Conservation (phyloP, 768 basidiomycete species). For the Paxillus ammoniavirescens region DNA sequence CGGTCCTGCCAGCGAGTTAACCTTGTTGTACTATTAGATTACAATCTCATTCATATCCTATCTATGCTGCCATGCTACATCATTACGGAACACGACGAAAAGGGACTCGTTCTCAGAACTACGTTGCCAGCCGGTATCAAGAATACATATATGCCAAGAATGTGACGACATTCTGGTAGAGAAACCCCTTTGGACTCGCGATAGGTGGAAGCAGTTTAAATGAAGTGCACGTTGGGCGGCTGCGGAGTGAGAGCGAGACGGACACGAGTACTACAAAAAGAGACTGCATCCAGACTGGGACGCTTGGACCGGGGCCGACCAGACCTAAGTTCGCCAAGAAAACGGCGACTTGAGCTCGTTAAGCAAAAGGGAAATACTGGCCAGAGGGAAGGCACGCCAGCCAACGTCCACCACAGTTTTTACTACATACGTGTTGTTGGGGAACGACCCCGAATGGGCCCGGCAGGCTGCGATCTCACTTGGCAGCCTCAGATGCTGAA, state of each 20-base stretch:
- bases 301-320: constrained; percentile 9
- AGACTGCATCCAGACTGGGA: constrained; percentile 1
- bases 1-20: constrained; percentile 11
- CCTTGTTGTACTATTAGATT: constrained; percentile 20
- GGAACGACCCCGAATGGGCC: too few species aligned
- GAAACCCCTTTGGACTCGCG: constrained; percentile 2
- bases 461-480: too few species aligned
- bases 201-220: constrained; percentile 6
- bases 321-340: constrained; percentile 8
- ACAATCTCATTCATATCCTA: constrained; percentile 4
- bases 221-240: constrained; percentile 1
- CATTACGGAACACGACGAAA: constrained; percentile 17
- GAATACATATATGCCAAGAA: constrained; percentile 3
- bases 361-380: constrained; percentile 1
- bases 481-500: too few species aligned
- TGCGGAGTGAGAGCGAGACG: not conserved
- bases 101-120: constrained; percentile 4
- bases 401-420: not conserved
- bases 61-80: constrained; percentile 3
- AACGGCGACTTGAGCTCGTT: not conserved
- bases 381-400: not conserved
- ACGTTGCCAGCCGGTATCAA: constrained; percentile 11
- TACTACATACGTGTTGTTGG: too few species aligned
- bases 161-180: constrained; percentile 5
- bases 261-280: constrained; percentile 2